phyloP scores from a whole-genome alignment of 83 land plant species.

The Picea mariana region DNA sequence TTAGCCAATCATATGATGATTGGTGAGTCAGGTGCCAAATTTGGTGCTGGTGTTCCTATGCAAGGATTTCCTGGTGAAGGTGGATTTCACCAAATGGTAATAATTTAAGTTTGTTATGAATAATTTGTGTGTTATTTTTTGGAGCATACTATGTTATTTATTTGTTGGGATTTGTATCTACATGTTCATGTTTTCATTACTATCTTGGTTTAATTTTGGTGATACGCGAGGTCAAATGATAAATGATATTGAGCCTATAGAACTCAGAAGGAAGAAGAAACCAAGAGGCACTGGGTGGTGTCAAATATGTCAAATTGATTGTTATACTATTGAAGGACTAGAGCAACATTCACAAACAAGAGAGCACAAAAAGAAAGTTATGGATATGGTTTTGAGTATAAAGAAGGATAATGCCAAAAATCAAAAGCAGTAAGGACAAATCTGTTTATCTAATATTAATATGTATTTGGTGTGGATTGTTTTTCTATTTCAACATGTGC shows the following conservation, averaged over 20 bases:
- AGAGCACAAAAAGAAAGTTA: too few species aligned
- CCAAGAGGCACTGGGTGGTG: slow-evolving; percentile 9
- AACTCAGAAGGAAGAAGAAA: slow-evolving; percentile 59
- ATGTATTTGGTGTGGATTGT: too few species aligned
- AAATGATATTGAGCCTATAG: slow-evolving; percentile 20
- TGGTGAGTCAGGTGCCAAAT: slow-evolving; percentile 31
- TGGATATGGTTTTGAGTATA: too few species aligned
- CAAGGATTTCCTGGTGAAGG: slow-evolving; percentile 30
- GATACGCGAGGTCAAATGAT: too few species aligned
- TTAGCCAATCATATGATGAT: slow-evolving; percentile 21
- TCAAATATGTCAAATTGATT: slow-evolving; percentile 77
- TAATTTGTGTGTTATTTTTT: too few species aligned
- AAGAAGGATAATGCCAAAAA: too few species aligned
- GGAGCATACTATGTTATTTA: not conserved
- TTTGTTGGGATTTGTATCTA: not conserved
- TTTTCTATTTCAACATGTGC: too few species aligned
- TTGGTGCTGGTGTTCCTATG: slow-evolving; percentile 26
- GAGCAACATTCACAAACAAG: slow-evolving; percentile 34
- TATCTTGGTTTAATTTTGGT: too few species aligned
- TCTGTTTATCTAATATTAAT: too few species aligned
- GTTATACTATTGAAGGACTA: slow-evolving; percentile 74
- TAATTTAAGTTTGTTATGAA: too few species aligned
- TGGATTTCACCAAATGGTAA: slow-evolving; percentile 5
- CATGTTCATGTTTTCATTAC: slow-evolving; percentile 16
- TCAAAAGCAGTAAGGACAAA: too few species aligned